Percentiles rank a stretch among this genome's conserved stretches.
Conservation (phyloP, 768 basidiomycete species). For the Xerocomus potaroensis region DNA sequence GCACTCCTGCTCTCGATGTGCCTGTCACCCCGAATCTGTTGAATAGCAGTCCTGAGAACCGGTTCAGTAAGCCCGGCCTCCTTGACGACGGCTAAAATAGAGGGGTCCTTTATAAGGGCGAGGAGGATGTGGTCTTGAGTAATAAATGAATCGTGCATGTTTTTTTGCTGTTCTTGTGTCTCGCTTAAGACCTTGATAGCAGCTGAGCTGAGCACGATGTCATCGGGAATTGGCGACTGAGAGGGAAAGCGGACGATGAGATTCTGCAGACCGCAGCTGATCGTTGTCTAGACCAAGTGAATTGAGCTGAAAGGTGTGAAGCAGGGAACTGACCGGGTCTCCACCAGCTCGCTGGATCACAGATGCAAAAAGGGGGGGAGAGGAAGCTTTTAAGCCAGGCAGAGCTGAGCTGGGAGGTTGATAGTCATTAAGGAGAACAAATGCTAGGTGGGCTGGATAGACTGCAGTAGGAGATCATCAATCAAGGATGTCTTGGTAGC, state of each 20-base stretch:
- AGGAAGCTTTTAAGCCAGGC: slow-evolving; percentile 27
- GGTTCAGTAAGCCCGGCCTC: slow-evolving; percentile 71
- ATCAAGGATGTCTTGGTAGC: background rate
- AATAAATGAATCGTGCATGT: slow-evolving; percentile 86
- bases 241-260: slow-evolving; percentile 77
- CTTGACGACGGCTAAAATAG: slow-evolving; percentile 66
- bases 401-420: slow-evolving; percentile 35
- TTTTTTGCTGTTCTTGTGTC: slow-evolving; percentile 75
- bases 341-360: slow-evolving; percentile 83
- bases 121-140: slow-evolving; percentile 91
- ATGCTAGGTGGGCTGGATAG: slow-evolving; percentile 79
- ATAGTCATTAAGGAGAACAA: slow-evolving; percentile 72
- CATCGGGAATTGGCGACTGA: slow-evolving; percentile 84
- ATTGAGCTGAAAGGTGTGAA: background rate
- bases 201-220: slow-evolving; percentile 57
- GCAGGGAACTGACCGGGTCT: slow-evolving; percentile 55
- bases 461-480: slow-evolving; percentile 41
- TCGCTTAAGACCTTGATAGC: slow-evolving; percentile 64
- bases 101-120: slow-evolving; percentile 72
- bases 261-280: slow-evolving; percentile 72
- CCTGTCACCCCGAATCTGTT: slow-evolving; percentile 77
- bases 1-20: slow-evolving; percentile 83
- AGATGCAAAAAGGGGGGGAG: slow-evolving; percentile 65
- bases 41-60: slow-evolving; percentile 68
- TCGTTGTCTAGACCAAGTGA: slow-evolving; percentile 36